These are phyloP conservation scores for Colletotrichum sublineola DNA, from an alignment of 2,329 filamentous ascomycete genomes.

Conservation along the genomic window DNA sequence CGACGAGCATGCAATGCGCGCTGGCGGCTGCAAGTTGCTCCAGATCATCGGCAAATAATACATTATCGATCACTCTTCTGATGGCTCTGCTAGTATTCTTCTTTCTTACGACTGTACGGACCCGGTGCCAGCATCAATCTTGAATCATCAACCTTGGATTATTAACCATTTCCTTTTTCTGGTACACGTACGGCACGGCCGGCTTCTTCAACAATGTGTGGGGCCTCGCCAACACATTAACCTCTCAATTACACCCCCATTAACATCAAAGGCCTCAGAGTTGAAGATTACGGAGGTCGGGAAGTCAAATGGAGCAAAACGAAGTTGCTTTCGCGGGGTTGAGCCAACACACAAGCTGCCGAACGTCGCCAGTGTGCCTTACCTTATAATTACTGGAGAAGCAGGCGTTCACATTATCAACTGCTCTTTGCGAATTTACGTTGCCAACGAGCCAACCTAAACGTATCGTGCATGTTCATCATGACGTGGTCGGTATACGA, in stretches of 20 bases:
- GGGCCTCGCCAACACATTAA: conserved; percentile 56
- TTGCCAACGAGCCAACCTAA: not conserved
- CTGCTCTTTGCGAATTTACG: no score
- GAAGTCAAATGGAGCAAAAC: conserved; percentile 22
- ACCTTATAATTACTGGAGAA: conserved; percentile 64
- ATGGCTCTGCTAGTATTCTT: conserved; percentile 40
- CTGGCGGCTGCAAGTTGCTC: not conserved
- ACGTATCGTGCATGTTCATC: not conserved
- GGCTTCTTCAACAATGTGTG: conserved; percentile 48
- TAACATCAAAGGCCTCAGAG: conserved; percentile 37
- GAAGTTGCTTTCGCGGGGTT: conserved; percentile 25
- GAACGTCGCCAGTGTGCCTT: conserved; percentile 62
- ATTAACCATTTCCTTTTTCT: conserved; percentile 47
- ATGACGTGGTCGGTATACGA: not conserved
- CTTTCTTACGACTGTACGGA: conserved; percentile 47
- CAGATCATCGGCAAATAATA: conserved; percentile 49
- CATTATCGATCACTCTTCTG: conserved; percentile 50
- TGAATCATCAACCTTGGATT: conserved; percentile 45
- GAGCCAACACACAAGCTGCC: conserved; percentile 54
- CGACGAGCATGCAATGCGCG: no score
- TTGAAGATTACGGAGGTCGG: conserved; percentile 21
- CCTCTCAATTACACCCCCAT: conserved; percentile 56
- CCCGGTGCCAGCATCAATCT: conserved; percentile 44
- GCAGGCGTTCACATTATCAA: conserved; percentile 58
- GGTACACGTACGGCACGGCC: conserved; percentile 40